These are phyloP conservation scores for Heimioporus punctisporus DNA, from an alignment of 1,284 basidiomycete genomes.

Conservation along the genomic window DNA sequence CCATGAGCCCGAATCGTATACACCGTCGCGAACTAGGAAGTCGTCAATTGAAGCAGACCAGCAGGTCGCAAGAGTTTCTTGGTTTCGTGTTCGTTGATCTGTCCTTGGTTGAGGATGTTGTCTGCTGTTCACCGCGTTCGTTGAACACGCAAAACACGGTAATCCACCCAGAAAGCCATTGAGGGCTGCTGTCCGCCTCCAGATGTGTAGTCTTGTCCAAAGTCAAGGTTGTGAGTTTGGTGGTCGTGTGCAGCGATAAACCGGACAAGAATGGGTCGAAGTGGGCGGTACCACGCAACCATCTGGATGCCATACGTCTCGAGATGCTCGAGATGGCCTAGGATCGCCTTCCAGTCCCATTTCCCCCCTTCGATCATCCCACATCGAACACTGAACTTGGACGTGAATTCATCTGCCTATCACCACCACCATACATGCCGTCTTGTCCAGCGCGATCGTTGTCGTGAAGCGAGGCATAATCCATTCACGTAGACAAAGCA, in stretches of 20 bases:
- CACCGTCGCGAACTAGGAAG: constrained; percentile 30
- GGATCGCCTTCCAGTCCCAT: constrained; percentile 38
- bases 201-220: constrained; percentile 37
- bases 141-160: constrained; percentile 43
- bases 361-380: constrained; percentile 45
- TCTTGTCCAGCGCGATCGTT: constrained; percentile 43
- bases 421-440: constrained; percentile 43
- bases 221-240: constrained; percentile 33
- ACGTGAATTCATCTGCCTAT: constrained; percentile 46
- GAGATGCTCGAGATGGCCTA: constrained; percentile 38
- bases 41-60: constrained; percentile 28
- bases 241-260: constrained; percentile 40
- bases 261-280: constrained; percentile 39
- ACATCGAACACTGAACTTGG: constrained; percentile 34
- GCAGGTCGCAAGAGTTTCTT: constrained; percentile 34
- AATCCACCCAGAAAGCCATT: constrained; percentile 40
- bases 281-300: constrained; percentile 38
- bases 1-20: constrained; percentile 27
- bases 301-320: constrained; percentile 39
- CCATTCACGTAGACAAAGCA: constrained; percentile 45
- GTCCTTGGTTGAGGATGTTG: constrained; percentile 31
- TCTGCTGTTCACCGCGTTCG: constrained; percentile 35
- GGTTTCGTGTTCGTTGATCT: constrained; percentile 29
- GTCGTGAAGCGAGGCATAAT: constrained; percentile 49
- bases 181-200: constrained; percentile 26